Conservation (phyloP, 768 basidiomycete species). For the Macrolepiota dolichaula region DNA sequence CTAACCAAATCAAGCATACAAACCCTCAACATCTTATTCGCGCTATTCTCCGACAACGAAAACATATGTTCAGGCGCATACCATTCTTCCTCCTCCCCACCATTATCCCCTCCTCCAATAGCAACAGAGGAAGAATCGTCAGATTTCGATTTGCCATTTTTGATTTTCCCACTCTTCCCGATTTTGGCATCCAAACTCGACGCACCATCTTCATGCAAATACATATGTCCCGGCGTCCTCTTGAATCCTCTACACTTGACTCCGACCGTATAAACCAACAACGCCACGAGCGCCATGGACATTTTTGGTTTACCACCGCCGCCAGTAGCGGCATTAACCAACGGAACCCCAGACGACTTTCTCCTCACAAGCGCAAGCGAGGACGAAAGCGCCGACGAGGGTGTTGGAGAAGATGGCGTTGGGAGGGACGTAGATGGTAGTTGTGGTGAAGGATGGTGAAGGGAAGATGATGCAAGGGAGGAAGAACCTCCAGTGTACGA, state of each 20-base stretch:
- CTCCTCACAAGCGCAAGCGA: not conserved
- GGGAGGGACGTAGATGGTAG: too few species aligned
- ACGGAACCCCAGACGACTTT: slow-evolving; percentile 3
- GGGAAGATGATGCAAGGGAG: not conserved
- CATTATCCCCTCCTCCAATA: slow-evolving; percentile 74
- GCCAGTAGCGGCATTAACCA: too few species aligned
- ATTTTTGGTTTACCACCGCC: slow-evolving; percentile 54
- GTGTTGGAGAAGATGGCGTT: too few species aligned
- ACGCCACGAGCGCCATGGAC: slow-evolving; percentile 65
- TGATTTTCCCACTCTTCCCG: not conserved
- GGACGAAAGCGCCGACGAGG: not conserved
- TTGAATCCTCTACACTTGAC: slow-evolving; percentile 87
- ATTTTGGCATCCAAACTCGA: not conserved
- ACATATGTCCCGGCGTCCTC: not conserved
- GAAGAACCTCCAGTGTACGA: not conserved
- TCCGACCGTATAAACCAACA: slow-evolving; percentile 96
- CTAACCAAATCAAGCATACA: slow-evolving; percentile 76
- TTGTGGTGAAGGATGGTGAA: too few species aligned
- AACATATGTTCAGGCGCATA: slow-evolving; percentile 90
- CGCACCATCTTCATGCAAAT: not conserved
- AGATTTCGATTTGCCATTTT: slow-evolving; percentile 6
- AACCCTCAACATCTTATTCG: slow-evolving; percentile 71
- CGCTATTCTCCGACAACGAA: slow-evolving; percentile 84
- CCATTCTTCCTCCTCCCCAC: slow-evolving; percentile 80
- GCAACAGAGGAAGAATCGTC: slow-evolving; percentile 53